Evolutionary conservation across 345 rosid species (phyloP).

Genomic region (Brassica cretica): DNA sequence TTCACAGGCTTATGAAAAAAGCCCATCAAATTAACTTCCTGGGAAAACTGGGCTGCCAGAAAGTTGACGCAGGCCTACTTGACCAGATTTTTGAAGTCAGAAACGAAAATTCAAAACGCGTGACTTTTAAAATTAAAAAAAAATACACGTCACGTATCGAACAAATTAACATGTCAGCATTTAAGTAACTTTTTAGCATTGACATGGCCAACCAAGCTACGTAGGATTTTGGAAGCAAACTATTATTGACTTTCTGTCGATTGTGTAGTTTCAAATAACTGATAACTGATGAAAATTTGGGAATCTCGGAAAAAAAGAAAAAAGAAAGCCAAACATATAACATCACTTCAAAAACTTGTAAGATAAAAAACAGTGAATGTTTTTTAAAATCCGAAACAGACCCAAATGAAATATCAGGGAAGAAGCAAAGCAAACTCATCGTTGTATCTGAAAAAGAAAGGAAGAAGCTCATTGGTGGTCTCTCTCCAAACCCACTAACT

Average conservation of each 20-base stretch:
- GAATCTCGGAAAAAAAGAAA: neutral
- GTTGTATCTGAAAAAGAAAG: neutral
- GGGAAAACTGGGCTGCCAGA: neutral
- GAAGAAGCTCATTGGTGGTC: neutral
- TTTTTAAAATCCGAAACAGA: neutral
- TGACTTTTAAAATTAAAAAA: too few species aligned
- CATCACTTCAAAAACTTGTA: neutral
- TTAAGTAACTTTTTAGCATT: neutral
- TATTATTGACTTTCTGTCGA: neutral
- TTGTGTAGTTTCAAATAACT: neutral
- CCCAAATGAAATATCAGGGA: neutral
- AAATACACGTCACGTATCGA: too few species aligned
- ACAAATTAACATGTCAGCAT: neutral
- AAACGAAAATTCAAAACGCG: neutral
- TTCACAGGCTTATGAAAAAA: neutral
- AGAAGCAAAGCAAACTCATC: neutral
- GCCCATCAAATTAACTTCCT: neutral
- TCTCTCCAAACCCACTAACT: slow-evolving; percentile 13
- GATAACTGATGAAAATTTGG: neutral
- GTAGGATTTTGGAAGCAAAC: neutral
- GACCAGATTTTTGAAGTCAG: too few species aligned
- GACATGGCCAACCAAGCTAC: slow-evolving; percentile 11
- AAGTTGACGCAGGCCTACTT: slow-evolving; percentile 4
- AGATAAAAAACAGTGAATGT: neutral
- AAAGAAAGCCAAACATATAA: neutral